These are phyloP conservation scores for Candida multigemmis DNA, from an alignment of 805 yeast genomes.

Conservation along the genomic window DNA sequence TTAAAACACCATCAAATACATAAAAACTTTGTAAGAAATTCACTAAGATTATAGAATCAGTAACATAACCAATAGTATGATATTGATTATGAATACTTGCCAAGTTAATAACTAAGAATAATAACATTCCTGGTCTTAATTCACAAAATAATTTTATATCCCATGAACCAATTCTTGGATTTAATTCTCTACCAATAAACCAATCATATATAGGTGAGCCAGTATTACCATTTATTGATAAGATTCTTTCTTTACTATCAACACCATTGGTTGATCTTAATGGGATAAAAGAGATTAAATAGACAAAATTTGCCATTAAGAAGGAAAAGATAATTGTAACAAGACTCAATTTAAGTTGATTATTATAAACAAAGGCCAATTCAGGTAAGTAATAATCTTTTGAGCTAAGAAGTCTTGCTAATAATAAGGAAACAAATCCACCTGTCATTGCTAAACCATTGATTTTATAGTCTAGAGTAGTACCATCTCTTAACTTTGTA, in stretches of 20 bases:
- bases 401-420: conserved; percentile 34
- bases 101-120: conserved; percentile 75
- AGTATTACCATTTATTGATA: conserved; percentile 84
- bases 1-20: conserved; percentile 83
- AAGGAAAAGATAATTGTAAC: conserved; percentile 59
- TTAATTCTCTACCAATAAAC: conserved; percentile 95
- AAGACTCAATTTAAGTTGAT: conserved; percentile 56
- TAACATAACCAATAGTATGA: conserved; percentile 44
- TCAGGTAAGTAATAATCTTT: conserved; percentile 65
- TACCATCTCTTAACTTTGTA: conserved; percentile 66
- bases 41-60: conserved; percentile 67
- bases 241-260: conserved; percentile 55
- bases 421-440: conserved; percentile 26
- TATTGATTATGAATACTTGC: conserved; percentile 81
- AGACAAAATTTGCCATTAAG: conserved; percentile 54
- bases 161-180: conserved; percentile 78
- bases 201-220: conserved; percentile 74
- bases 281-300: conserved; percentile 60
- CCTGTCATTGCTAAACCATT: conserved; percentile 62
- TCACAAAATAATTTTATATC: conserved; percentile 92
- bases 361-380: conserved; percentile 62
- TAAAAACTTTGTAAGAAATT: conserved; percentile 69
- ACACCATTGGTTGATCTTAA: conserved; percentile 38
- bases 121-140: conserved; percentile 84
- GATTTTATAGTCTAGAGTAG: conserved; percentile 62